Base-by-base conservation (phyloP, 352 stramenopile species). In the Plasmopara muralis region DNA sequence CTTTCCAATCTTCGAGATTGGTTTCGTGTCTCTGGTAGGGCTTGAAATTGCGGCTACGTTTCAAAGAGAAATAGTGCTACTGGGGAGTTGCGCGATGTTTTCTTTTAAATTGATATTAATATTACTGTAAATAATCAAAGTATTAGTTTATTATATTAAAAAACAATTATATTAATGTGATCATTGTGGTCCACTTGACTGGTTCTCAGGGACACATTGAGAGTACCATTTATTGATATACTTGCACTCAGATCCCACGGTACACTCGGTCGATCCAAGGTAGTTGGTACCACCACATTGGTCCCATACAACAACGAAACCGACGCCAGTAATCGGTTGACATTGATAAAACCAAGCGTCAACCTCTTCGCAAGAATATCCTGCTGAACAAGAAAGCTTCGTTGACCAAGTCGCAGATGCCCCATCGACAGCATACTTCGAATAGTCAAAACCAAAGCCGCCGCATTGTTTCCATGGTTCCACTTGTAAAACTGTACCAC, bases 151-250 rank as follows among this genome's bases (percentile, higher is more conserved):
- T 3, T 25, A 25, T 3, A 3, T 25, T 25, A 25, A 25, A 25
- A 25, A 3, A 25, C 20, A n/a, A n/a, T 25, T 25, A 3, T 25
- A 25, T 25, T 25, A 25, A 25, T 25, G 20, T 25, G 3, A 25
- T 25, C 20, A 25, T 25, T 25, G 20, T 25, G 20, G 20, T 25
- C 20, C 20, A 25, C 20, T 25, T 25, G 20, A 25, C 20, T 25
- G 20, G 3, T 25, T 3, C 3, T 3, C 42, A 0, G 67, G 70
- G 5, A 77, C 49, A 51, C 70, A 80, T 50, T 80, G 70, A 20
- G 65, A 72, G 57, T 77, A 80, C 70, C 67, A 80, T 6, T 68
- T 45, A 39, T 74, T 71, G 12, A 48, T 29, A 43, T 31, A 60
- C 25, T 55, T 60, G 58, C 70, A 80, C 20, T 53, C 52, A 7